These are phyloP conservation scores for Clathrospora elynae DNA, from an alignment of 2,329 filamentous ascomycete genomes.

Conservation along the genomic window DNA sequence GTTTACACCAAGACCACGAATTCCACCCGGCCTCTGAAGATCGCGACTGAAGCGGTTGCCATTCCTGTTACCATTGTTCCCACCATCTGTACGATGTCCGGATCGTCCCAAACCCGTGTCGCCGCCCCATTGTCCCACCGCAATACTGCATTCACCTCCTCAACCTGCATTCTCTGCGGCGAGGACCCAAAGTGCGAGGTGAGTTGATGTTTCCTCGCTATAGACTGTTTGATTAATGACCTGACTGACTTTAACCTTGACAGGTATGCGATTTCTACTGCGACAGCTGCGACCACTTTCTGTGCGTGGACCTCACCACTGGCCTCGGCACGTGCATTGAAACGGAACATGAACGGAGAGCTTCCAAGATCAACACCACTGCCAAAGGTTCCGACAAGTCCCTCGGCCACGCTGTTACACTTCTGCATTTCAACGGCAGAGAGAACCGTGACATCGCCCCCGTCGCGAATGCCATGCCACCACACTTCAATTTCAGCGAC, in stretches of 20 bases:
- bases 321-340: background rate
- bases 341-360: background rate
- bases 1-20: too few species aligned
- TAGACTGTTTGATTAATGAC: background rate
- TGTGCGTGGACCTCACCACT: background rate
- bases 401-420: constrained; percentile 4
- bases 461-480: too few species aligned
- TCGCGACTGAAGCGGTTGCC: background rate
- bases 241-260: background rate
- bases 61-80: background rate
- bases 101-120: background rate
- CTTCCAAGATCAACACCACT: background rate
- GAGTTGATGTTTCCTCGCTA: background rate
- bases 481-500: background rate
- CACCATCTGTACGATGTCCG: background rate
- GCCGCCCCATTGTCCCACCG: background rate
- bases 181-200: background rate
- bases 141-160: background rate
- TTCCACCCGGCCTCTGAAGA: too few species aligned
- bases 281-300: background rate
- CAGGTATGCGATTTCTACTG: constrained; percentile 3
- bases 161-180: background rate
- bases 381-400: background rate
- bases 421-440: background rate
- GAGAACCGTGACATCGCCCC: too few species aligned